Percentiles rank a stretch among this genome's conserved stretches.
phyloP scores from a whole-genome alignment of 768 basidiomycete species.

The Amanita thiersii region DNA sequence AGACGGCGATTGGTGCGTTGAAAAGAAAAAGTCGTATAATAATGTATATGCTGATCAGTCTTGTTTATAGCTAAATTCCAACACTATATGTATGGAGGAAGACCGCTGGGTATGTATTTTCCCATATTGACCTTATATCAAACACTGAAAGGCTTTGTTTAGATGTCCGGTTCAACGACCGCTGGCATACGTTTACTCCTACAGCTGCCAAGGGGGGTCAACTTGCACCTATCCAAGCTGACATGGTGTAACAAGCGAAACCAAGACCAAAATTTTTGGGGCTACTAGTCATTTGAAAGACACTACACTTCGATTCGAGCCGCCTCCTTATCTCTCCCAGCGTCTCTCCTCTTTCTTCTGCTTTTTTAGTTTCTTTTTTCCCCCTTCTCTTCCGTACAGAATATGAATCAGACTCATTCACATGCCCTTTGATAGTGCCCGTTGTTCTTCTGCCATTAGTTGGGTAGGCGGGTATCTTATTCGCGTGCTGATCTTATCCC shows the following conservation, averaged over 20 bases:
- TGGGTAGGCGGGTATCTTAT: too few relatives aligned
- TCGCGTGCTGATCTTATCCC: too few relatives aligned
- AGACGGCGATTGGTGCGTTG: slow-evolving; percentile 80
- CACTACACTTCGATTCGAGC: background rate
- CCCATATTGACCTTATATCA: background rate
- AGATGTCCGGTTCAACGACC: slow-evolving; percentile 94
- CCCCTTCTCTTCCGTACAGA: background rate
- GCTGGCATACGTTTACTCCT: slow-evolving; percentile 90
- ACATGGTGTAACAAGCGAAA: slow-evolving; percentile 17
- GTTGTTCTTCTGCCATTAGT: too few relatives aligned
- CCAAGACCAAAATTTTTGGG: background rate
- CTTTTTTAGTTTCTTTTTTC: background rate
- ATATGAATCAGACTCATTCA: too few relatives aligned
- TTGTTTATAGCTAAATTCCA: slow-evolving; percentile 74
- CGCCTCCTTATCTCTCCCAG: background rate
- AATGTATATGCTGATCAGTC: background rate
- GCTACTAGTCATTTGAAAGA: background rate
- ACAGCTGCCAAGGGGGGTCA: slow-evolving; percentile 85
- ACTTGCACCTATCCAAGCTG: slow-evolving; percentile 56
- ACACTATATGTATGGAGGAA: slow-evolving; percentile 90
- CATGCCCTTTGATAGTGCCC: too few relatives aligned
- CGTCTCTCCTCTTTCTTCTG: background rate
- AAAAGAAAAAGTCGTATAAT: background rate
- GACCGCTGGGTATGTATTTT: slow-evolving; percentile 61
- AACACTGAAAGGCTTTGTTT: slow-evolving; percentile 5